Conservation (phyloP, 768 basidiomycete species). For the Russula compacta region DNA sequence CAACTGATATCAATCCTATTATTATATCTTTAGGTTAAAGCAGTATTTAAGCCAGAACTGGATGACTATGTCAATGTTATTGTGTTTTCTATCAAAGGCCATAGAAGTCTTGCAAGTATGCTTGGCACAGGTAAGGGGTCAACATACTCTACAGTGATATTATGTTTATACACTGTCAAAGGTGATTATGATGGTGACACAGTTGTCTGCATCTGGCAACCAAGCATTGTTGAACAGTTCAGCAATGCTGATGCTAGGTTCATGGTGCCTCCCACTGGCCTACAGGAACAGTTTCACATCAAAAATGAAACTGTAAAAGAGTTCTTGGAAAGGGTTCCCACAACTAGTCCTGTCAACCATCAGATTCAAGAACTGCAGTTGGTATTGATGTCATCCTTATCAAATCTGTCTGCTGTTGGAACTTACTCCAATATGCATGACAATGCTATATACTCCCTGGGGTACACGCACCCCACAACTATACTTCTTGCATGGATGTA, state of each 20-base stretch:
- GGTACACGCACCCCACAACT: constrained; percentile 42
- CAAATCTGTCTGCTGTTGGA: constrained; percentile 39
- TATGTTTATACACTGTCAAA: constrained; percentile 18
- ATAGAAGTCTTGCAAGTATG: constrained; percentile 49
- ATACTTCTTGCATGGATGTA: constrained; percentile 48
- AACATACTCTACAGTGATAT: background rate
- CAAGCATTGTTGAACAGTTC: constrained; percentile 45
- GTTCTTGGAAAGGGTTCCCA: constrained; percentile 30
- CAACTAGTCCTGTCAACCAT: constrained; percentile 18
- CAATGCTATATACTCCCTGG: constrained; percentile 40
- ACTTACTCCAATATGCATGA: constrained; percentile 48
- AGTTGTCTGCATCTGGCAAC: constrained; percentile 49
- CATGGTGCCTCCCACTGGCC: constrained; percentile 39
- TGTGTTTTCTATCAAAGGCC: constrained; percentile 28
- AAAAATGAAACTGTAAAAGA: constrained; percentile 37
- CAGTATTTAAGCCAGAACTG: constrained; percentile 44
- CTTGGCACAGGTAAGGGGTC: constrained; percentile 46
- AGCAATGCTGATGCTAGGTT: constrained; percentile 40
- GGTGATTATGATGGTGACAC: constrained; percentile 71
- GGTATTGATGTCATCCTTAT: constrained; percentile 42
- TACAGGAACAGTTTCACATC: constrained; percentile 35
- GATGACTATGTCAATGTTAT: constrained; percentile 48
- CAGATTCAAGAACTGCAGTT: constrained; percentile 36
- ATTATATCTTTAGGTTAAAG: constrained; percentile 37
- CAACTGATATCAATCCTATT: background rate